Evolutionary conservation across 176 grass and related monocot genomes (phyloP).

Genomic region (Carex littledalei): DNA sequence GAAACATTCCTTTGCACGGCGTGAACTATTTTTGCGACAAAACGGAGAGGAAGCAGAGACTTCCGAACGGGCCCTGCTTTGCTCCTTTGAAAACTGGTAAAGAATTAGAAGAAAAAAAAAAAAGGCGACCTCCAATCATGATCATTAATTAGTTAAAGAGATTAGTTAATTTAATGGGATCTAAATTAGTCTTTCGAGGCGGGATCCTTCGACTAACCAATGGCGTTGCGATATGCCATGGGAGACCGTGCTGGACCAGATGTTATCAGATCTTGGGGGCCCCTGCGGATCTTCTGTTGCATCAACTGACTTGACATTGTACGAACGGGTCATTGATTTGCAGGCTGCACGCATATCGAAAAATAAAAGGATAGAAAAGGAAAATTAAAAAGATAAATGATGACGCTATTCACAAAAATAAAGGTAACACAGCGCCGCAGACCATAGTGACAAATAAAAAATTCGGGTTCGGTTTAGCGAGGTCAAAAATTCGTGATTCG

Average conservation of each 20-base stretch:
- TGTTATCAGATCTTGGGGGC: neutral
- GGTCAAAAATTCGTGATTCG: too few relatives aligned
- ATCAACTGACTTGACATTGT: neutral
- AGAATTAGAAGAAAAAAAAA: neutral
- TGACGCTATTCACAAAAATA: too few relatives aligned
- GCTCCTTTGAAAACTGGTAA: neutral
- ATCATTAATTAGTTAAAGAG: slow-evolving; percentile 4
- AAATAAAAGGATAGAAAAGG: too few relatives aligned
- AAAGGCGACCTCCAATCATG: slow-evolving; percentile 22
- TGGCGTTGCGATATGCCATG: neutral
- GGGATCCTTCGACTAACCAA: slow-evolving; percentile 14
- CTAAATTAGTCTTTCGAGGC: slow-evolving; percentile 7
- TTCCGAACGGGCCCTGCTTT: neutral
- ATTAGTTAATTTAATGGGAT: slow-evolving; percentile 2
- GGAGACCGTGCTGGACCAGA: slow-evolving; percentile 12
- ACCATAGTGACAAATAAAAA: too few relatives aligned
- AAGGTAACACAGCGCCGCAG: too few relatives aligned
- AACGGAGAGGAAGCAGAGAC: neutral
- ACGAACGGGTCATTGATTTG: neutral
- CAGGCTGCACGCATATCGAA: neutral
- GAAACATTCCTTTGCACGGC: too few relatives aligned
- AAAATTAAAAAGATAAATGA: too few relatives aligned
- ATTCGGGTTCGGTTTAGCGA: too few relatives aligned
- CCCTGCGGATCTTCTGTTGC: neutral
- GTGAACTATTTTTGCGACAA: neutral